phyloP scores from a whole-genome alignment of 176 grass and related monocot species.

The Oropetium thomaeum region DNA sequence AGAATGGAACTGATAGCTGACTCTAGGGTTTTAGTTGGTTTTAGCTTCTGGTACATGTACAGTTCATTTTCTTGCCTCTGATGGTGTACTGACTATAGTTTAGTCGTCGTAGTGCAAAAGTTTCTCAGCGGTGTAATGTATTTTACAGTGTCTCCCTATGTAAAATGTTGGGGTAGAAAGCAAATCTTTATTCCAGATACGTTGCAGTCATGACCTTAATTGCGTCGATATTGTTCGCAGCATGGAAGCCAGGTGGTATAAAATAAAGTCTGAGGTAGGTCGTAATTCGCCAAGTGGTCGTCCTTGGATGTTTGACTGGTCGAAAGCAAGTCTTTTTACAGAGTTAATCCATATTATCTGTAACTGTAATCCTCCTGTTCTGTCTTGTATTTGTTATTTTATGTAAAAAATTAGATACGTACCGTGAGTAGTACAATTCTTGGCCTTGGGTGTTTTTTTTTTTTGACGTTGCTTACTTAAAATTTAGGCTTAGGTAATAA shows the following conservation, averaged over 20 bases:
- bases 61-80: neutral
- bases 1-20: neutral
- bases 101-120: neutral
- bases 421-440: too few relatives aligned
- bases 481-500: too few relatives aligned
- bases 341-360: too few relatives aligned
- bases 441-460: too few relatives aligned
- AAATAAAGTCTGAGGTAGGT: too few relatives aligned
- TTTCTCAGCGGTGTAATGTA: neutral
- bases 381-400: too few relatives aligned
- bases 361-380: too few relatives aligned
- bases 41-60: slow-evolving; percentile 15
- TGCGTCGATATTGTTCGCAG: neutral
- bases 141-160: neutral
- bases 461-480: too few relatives aligned
- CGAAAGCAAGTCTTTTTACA: too few relatives aligned
- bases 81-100: neutral
- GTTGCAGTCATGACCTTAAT: neutral
- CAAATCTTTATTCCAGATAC: neutral
- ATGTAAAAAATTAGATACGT: too few relatives aligned
- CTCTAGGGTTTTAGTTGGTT: neutral
- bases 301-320: too few relatives aligned
- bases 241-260: neutral
- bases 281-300: too few relatives aligned
- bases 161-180: neutral